Conservation (phyloP, 768 basidiomycete species). For the Pleurotus citrinopileatus region DNA sequence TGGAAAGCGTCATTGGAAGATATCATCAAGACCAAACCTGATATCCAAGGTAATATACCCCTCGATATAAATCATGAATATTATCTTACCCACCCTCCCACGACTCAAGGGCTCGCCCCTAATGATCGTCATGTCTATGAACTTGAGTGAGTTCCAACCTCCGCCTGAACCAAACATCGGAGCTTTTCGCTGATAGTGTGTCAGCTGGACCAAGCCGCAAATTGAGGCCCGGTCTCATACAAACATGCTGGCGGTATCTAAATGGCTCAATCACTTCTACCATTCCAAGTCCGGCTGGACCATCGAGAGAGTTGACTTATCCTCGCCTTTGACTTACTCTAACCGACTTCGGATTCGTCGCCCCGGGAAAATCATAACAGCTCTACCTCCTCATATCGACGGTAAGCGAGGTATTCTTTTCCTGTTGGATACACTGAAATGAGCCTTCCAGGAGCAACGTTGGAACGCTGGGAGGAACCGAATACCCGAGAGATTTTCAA, state of each 20-base stretch:
- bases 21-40: conserved; percentile 56
- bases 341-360: conserved; percentile 74
- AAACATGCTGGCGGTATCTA: conserved; percentile 53
- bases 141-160: conserved; percentile 52
- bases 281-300: conserved; percentile 34
- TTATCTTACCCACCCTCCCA: neutral
- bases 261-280: conserved; percentile 68
- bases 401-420: conserved; percentile 23
- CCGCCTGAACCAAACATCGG: neutral
- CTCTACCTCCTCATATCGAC: conserved; percentile 43
- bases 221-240: conserved; percentile 70
- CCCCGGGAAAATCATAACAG: conserved; percentile 55
- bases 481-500: conserved; percentile 56
- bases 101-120: conserved; percentile 44
- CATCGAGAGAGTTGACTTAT: conserved; percentile 55
- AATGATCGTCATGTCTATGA: conserved; percentile 72
- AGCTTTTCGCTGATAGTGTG: neutral
- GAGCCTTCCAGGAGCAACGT: conserved; percentile 51
- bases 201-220: conserved; percentile 46
- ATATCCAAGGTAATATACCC: conserved; percentile 43
- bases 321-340: conserved; percentile 64
- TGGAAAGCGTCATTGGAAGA: conserved; percentile 60
- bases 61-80: neutral
- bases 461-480: conserved; percentile 75
- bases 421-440: conserved; percentile 10